A percentile compares a stretch with the other conserved stretches of the same genome.
Conservation (phyloP, 192 early-diverging fungal species). For the Cetraspora pellucida region DNA sequence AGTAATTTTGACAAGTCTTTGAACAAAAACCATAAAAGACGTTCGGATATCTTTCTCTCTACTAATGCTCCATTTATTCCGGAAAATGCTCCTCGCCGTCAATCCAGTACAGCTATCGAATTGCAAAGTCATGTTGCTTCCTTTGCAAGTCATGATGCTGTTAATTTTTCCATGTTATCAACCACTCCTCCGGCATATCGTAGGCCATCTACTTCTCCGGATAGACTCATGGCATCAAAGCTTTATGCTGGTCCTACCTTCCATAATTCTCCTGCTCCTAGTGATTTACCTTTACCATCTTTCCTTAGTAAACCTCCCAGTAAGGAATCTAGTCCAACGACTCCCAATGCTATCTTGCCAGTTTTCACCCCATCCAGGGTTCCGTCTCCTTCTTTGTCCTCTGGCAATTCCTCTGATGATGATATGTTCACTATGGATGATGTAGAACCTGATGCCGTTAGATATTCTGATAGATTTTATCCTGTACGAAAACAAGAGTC, state of each 20-base stretch:
- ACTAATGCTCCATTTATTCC: neutral
- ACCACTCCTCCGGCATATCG: neutral
- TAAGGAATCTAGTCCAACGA: constrained; percentile 32
- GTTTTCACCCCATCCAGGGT: constrained; percentile 34
- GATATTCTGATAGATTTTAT: constrained; percentile 6
- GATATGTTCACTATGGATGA: constrained; percentile 36
- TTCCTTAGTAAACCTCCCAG: constrained; percentile 35
- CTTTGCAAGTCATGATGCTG: neutral
- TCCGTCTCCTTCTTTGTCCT: constrained; percentile 1
- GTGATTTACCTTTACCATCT: constrained; percentile 55
- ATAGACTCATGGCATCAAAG: neutral
- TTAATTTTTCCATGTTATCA: neutral
- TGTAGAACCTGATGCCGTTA: neutral
- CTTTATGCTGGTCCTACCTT: constrained; percentile 62
- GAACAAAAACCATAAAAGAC: neutral
- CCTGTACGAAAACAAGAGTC: constrained; percentile 27
- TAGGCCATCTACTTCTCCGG: neutral
- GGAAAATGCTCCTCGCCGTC: neutral
- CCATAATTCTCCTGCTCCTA: constrained; percentile 59
- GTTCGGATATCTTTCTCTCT: neutral
- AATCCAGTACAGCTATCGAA: constrained; percentile 13
- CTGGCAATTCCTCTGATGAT: constrained; percentile 20
- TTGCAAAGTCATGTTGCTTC: neutral
- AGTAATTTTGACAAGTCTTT: neutral
- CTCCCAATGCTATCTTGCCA: constrained; percentile 11